Evolutionary conservation across 257 asterid species (phyloP).

Genomic region (Solanum rostratum): DNA sequence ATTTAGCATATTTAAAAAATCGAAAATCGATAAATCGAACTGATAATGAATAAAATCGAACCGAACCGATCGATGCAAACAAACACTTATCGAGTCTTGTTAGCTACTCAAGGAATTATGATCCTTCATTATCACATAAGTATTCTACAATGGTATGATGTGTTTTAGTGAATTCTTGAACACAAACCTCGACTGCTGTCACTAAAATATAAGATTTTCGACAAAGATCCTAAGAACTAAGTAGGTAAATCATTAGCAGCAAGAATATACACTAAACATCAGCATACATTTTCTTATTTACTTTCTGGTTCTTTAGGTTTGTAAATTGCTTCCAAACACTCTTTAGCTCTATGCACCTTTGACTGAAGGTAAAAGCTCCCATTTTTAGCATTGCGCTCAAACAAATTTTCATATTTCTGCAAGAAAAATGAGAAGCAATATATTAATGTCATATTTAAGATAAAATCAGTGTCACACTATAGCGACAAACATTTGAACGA

Average conservation of each 20-base stretch:
- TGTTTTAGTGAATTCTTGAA: background rate
- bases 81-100: too few relatives aligned
- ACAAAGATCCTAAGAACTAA: background rate
- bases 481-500: background rate
- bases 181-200: background rate
- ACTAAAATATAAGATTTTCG: background rate
- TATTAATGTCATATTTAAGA: background rate
- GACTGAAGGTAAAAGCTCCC: conserved; percentile 46
- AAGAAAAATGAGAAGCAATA: background rate
- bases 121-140: background rate
- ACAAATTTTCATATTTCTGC: conserved; percentile 52
- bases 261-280: background rate
- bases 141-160: background rate
- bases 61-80: too few relatives aligned
- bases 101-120: background rate
- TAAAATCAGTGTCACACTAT: background rate
- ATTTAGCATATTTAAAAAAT: too few relatives aligned
- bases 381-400: conserved; percentile 47
- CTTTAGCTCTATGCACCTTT: conserved; percentile 65
- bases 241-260: background rate
- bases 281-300: background rate
- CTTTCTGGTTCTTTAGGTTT: background rate
- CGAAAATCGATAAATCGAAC: too few relatives aligned
- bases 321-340: conserved; percentile 41
- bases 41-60: too few relatives aligned